Evolutionary conservation across 768 basidiomycete genomes (phyloP).

Genomic region (Naematelia aurantialba): DNA sequence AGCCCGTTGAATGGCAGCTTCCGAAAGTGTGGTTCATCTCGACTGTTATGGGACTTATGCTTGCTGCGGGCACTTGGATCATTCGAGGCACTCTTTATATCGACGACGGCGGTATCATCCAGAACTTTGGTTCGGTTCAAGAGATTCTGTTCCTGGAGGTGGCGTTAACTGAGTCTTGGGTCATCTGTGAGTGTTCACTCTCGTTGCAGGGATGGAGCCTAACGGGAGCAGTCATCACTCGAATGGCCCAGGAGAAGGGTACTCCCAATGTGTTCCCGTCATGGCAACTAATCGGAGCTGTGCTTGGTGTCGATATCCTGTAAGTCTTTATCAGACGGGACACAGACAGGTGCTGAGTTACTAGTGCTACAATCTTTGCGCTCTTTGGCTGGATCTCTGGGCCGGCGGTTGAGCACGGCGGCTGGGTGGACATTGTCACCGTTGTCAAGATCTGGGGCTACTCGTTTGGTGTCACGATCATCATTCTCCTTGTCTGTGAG

Average conservation of each 20-base stretch:
- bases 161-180: slow-evolving; percentile 55
- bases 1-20: slow-evolving; percentile 57
- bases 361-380: slow-evolving; percentile 51
- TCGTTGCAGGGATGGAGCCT: background rate
- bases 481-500: slow-evolving; percentile 51
- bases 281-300: slow-evolving; percentile 52
- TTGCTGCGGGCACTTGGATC: slow-evolving; percentile 56
- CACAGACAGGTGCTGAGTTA: background rate
- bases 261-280: slow-evolving; percentile 51
- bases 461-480: slow-evolving; percentile 53
- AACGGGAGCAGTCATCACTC: slow-evolving; percentile 47
- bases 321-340: slow-evolving; percentile 1
- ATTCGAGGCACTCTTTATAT: slow-evolving; percentile 54
- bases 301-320: slow-evolving; percentile 52
- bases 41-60: slow-evolving; percentile 52
- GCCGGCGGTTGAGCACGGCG: slow-evolving; percentile 16
- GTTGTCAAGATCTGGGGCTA: slow-evolving; percentile 53
- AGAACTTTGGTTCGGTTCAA: slow-evolving; percentile 55
- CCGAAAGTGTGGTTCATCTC: slow-evolving; percentile 57
- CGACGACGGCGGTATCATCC: slow-evolving; percentile 52
- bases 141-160: slow-evolving; percentile 57
- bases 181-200: slow-evolving; percentile 46
- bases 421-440: slow-evolving; percentile 53
- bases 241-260: slow-evolving; percentile 41
- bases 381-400: slow-evolving; percentile 55